A percentile compares a stretch with the other conserved stretches of the same genome.
Evolutionary conservation across 2,329 filamentous ascomycete genomes (phyloP).

Genomic region (Arthrobotrys entomopaga): DNA sequence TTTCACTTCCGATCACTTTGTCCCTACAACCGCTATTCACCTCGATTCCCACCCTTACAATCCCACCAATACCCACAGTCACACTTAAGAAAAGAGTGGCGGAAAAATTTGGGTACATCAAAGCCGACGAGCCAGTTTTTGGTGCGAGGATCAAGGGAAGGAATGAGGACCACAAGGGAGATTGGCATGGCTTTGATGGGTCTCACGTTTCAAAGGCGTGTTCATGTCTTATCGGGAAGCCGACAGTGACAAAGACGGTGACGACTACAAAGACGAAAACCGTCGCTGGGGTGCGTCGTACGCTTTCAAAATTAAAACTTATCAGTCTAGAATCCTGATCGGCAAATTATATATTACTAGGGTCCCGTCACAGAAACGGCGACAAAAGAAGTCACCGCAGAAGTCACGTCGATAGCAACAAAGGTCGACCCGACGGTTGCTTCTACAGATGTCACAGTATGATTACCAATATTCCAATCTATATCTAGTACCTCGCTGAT

Average conservation of each 20-base stretch:
- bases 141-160: constrained; percentile 14
- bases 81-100: background rate
- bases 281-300: background rate
- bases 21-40: constrained; percentile 4
- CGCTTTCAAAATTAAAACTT: background rate
- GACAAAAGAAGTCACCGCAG: constrained; percentile 4
- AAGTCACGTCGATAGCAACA: constrained; percentile 6
- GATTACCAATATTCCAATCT: background rate
- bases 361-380: background rate
- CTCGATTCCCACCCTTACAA: constrained; percentile 14
- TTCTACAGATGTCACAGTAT: constrained; percentile 11
- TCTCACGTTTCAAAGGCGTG: constrained; percentile 20
- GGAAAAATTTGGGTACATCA: constrained; percentile 1
- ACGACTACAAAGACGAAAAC: constrained; percentile 12
- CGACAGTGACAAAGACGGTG: constrained; percentile 3
- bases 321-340: background rate
- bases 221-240: constrained; percentile 13
- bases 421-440: background rate
- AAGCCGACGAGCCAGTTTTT: constrained; percentile 3
- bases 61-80: constrained; percentile 4
- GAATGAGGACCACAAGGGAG: constrained; percentile 1
- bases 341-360: background rate
- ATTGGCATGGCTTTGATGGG: constrained; percentile 24
- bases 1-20: constrained; percentile 16
- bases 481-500: background rate